phyloP scores from a whole-genome alignment of 176 grass and related monocot species.

The Avena eriantha region DNA sequence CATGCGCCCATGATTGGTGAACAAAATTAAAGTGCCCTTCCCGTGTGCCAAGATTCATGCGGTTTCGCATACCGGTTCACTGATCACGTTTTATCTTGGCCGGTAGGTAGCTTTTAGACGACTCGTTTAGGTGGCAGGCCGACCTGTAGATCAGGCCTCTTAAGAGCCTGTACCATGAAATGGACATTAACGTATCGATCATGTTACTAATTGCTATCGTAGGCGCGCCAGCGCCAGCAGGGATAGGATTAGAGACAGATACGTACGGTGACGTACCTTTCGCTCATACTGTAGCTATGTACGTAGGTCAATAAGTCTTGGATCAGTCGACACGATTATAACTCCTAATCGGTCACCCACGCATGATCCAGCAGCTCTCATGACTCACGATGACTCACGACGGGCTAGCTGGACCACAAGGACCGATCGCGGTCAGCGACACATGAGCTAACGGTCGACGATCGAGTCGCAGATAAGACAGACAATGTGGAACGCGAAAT shows the following conservation, averaged over 20 bases:
- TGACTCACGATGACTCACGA: neutral
- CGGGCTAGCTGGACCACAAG: slow-evolving; percentile 10
- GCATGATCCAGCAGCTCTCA: neutral
- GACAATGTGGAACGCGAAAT: neutral
- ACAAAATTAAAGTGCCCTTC: neutral
- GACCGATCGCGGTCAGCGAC: slow-evolving; percentile 27
- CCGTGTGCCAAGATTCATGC: neutral
- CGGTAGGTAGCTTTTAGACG: no score
- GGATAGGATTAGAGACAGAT: no score
- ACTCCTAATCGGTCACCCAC: neutral
- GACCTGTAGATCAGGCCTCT: no score
- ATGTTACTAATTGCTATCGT: no score
- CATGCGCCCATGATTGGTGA: neutral
- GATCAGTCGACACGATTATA: neutral
- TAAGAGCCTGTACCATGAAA: no score
- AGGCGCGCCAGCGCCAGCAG: no score
- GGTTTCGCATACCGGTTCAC: no score
- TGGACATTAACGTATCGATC: no score
- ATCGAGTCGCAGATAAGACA: neutral
- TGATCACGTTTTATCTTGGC: no score
- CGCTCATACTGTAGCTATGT: no score
- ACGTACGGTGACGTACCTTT: neutral
- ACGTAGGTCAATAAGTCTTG: neutral
- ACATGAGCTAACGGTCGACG: neutral
- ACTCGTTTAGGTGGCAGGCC: no score